Percentiles rank a stretch among this genome's conserved stretches.
These are phyloP conservation scores for Aspergillus sp. DNA, from an alignment of 2,329 filamentous ascomycete genomes.

Conservation along the genomic window DNA sequence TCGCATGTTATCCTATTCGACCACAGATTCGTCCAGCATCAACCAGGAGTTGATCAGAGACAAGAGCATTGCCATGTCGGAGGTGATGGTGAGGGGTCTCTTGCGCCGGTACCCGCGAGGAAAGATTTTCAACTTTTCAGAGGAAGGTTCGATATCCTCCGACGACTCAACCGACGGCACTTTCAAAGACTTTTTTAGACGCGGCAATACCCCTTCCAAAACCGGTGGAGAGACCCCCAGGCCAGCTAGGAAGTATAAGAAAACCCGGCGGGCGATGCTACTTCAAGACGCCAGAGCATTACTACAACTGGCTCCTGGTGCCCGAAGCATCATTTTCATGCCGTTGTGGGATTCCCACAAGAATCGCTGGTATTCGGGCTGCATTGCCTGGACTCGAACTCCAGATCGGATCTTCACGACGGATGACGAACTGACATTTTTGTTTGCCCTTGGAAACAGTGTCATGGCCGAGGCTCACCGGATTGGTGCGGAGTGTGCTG, in stretches of 20 bases:
- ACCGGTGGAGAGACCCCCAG: background rate
- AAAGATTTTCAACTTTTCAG: conserved; percentile 40
- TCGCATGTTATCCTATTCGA: conserved; percentile 8
- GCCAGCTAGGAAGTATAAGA: conserved; percentile 5
- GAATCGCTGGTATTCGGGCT: conserved; percentile 24
- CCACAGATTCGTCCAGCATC: conserved; percentile 16
- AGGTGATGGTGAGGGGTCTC: conserved; percentile 35
- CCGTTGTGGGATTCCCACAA: conserved; percentile 28
- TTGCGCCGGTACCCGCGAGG: conserved; percentile 41
- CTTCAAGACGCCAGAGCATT: conserved; percentile 13
- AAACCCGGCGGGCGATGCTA: conserved; percentile 7
- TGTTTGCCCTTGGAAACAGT: conserved; percentile 24
- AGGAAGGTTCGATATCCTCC: conserved; percentile 29
- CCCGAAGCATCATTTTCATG: conserved; percentile 22
- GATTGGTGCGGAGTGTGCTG: conserved; percentile 21
- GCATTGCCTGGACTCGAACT: conserved; percentile 20
- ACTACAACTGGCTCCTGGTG: conserved; percentile 16
- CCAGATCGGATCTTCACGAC: conserved; percentile 18
- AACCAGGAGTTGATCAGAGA: conserved; percentile 10
- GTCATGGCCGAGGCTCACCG: conserved; percentile 28
- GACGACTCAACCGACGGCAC: conserved; percentile 6
- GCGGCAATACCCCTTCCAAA: background rate
- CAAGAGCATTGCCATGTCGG: conserved; percentile 23
- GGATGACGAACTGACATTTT: conserved; percentile 21
- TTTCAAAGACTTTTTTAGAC: conserved; percentile 2